A percentile compares a stretch with the other conserved stretches of the same genome.
Conservation (phyloP, 2,329 filamentous ascomycete genomes). For the Alternaria triticimaculans region DNA sequence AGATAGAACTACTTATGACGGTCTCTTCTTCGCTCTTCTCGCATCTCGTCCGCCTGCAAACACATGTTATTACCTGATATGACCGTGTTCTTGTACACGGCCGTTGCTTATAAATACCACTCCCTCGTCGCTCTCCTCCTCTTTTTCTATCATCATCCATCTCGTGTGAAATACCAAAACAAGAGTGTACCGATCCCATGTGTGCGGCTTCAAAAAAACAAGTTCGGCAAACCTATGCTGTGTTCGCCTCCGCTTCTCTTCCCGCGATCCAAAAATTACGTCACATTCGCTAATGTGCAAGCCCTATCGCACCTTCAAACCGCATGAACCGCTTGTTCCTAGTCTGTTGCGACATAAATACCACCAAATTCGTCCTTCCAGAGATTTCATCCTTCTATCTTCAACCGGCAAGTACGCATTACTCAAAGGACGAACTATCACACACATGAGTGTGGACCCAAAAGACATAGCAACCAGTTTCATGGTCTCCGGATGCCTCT, state of each 20-base stretch:
- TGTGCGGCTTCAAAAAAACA: no score
- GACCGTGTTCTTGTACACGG: not conserved
- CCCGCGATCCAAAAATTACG: no score
- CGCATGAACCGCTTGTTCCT: not conserved
- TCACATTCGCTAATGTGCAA: no score
- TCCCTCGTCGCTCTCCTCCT: not conserved
- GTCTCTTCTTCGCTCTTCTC: not conserved
- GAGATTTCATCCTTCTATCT: not conserved
- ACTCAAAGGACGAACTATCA: no score
- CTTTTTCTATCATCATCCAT: not conserved
- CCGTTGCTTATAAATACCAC: not conserved
- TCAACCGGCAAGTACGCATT: not conserved
- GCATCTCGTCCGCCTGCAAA: not conserved
- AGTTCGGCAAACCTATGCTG: no score
- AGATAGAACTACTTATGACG: no score
- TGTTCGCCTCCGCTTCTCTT: no score
- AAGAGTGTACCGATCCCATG: no score
- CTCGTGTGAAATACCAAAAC: not conserved
- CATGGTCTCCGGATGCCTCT: not conserved
- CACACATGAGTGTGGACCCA: not conserved
- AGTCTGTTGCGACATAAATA: not conserved
- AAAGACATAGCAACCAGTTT: no score
- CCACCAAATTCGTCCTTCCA: not conserved
- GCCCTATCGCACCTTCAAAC: no score
- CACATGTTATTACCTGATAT: not conserved